Base-by-base conservation (phyloP, 2,329 filamentous ascomycete genomes). In the Helminthosporium solani region DNA sequence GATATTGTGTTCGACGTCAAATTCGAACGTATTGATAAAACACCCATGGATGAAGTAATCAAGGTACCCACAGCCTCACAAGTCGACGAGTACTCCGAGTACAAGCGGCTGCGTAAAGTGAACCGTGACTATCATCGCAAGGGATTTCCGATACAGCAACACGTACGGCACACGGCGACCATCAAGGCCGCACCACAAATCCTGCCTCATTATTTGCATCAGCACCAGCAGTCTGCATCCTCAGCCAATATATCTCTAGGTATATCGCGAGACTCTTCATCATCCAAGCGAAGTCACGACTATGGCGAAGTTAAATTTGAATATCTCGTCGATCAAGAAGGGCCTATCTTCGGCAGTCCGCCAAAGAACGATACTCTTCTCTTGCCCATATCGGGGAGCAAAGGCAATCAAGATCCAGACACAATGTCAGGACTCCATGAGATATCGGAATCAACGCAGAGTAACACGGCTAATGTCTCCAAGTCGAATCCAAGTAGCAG, bases 31-130 rank as follows among this genome's bases (percentile, higher is more conserved):
- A 54, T 61, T 1, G 65, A 70, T 37, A 53, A 23, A 39, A 47
- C 50, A 40, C 70, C 65, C 9, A 67, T 75, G 57, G 61, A 66
- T 7, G 55, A 65, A 8, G 67, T 75, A 5, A 50, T 70, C 16
- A 57, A 57, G 33, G 68, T 68, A 23, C 75, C 75, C 0, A 67
- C 61, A 12, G 62, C 71, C 1, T 70, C 71, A 33, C 75, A 78
- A 44, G 50, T 75, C 5, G 75, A 78, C 47, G 75, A 78, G 42
- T 78, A 77, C 45, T 51, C 55, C 4, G 74, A 76, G 40, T 77
- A 75, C 61, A 77, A 77, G 52, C 70, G 72, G 1, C 48, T 75
- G 7, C 58, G 63, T 7, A 66, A 55, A 9, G 14, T 56, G 14
- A 36, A 61, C 16, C 59, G 54, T 4, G 58, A 62, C 3, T 23